Base-by-base conservation (phyloP, 257 asterid species). In the Solanum etuberosum region DNA sequence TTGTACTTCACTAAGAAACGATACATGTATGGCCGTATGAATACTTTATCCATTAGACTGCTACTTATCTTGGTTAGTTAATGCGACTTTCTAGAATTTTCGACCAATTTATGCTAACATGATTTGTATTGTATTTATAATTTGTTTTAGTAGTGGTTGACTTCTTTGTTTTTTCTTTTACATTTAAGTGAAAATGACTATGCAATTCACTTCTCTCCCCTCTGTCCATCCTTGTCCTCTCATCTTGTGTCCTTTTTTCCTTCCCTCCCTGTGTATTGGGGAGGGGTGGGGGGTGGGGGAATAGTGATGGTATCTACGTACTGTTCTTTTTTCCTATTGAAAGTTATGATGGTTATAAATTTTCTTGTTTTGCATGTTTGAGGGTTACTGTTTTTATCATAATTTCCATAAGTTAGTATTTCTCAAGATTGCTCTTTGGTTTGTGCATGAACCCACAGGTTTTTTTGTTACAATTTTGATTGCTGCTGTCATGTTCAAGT, bases 401-500 rank as follows among this genome's bases (percentile, higher is more conserved):
- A 81, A 48, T 48, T 48, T 48, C 29, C 68, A 5, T 29, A 81
- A 48, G 68, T 48, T 48, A 63, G 38, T 65, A 23, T 34, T 82
- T 76, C 35, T 82, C 51, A 74, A 84, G 40, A 81, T 38, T 65
- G 68, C 31, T 63, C 27, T 83, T 90, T 68, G 86, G 78, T 74
- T 80, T 76, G 40, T 71, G 74, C 73, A 27, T 57, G 86, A 51
- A 81, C 74, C 80, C 89, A 88, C 95, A 95, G 98, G 98, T 78
- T 94, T 95, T 87, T 88, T 91, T 87, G 94, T 91, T 42, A 91
- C 98, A 85, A 94, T 96, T 80, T 94, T 94, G 95, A 88, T 96
- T 85, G 95, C 99, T 92, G 97, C 93, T 9, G 90, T 95, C 86
- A 92, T 96, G 98, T 95, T 95, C 87, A 96, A 95, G 93, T 96